Conservation (phyloP, 2,329 filamentous ascomycete genomes). For the Aspergillus thermomutatus region DNA sequence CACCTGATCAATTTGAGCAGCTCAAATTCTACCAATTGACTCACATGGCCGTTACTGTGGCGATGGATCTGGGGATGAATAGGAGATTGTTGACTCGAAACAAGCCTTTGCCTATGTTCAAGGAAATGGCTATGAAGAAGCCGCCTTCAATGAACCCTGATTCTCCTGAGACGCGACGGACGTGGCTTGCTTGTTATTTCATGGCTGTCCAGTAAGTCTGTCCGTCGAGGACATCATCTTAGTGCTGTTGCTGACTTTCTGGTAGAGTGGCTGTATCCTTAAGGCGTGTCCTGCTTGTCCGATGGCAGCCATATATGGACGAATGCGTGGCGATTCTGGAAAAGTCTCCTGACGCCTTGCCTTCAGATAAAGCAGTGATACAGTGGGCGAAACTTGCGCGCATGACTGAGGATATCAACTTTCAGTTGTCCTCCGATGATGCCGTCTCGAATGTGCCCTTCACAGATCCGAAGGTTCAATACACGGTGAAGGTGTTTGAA, state of each 20-base stretch:
- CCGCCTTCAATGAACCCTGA: slow-evolving; percentile 44
- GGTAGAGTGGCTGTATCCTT: slow-evolving; percentile 56
- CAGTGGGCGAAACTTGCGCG: slow-evolving; percentile 58
- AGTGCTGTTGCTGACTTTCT: slow-evolving; percentile 4
- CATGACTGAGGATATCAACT: slow-evolving; percentile 66
- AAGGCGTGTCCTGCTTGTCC: slow-evolving; percentile 55
- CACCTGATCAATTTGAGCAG: slow-evolving; percentile 78
- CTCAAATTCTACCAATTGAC: slow-evolving; percentile 87
- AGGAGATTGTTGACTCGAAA: slow-evolving; percentile 45
- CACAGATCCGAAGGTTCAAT: slow-evolving; percentile 61
- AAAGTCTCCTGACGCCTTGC: slow-evolving; percentile 54
- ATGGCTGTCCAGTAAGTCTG: slow-evolving; percentile 52
- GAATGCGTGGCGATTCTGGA: slow-evolving; percentile 59
- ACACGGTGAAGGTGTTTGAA: slow-evolving; percentile 63
- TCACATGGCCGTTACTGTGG: slow-evolving; percentile 77
- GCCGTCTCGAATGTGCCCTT: slow-evolving; percentile 52
- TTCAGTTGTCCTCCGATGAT: slow-evolving; percentile 67
- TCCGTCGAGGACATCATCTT: neutral
- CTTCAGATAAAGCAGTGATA: slow-evolving; percentile 54
- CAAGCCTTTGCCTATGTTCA: slow-evolving; percentile 32
- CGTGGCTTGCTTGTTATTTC: slow-evolving; percentile 62
- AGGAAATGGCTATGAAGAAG: slow-evolving; percentile 40
- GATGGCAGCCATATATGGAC: slow-evolving; percentile 62
- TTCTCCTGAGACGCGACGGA: slow-evolving; percentile 55
- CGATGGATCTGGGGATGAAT: slow-evolving; percentile 76